Base-by-base conservation (phyloP, 2,329 filamentous ascomycete species). In the Ophiostoma australiae region DNA sequence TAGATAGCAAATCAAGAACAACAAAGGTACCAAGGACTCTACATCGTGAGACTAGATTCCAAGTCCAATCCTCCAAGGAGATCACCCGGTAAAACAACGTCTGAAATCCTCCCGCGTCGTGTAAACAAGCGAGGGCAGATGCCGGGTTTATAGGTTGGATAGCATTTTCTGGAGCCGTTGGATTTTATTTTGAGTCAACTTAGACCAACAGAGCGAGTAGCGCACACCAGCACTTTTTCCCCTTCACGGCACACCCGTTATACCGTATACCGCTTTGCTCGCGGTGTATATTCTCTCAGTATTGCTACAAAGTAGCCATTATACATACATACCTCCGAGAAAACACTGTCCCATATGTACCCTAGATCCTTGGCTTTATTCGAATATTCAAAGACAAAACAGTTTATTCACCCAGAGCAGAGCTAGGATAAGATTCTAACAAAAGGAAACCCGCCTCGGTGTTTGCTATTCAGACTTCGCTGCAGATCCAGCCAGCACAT, bases 31-130 rank as follows among this genome's bases (percentile, higher is more conserved):
- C 44, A 48, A 48, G 44, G 17, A 48, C 44, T 48, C 44, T 48
- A 17, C 44, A 48, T 48, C 44, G 44, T 48, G 44, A 48, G 20
- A 48, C 44, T 48, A 58, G 23, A 27, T 58, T n/a, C 7, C 52
- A 58, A 27, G n/a, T 27, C 23, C 52, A 27, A 13, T 58, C 11
- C 52, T n/a, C 52, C 52, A 27, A 58, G 52, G 27, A 58, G 52
- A 58, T 58, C 52, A 58, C 52, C n/a, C 52, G 52, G 23, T n/a
- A 58, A 58, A 58, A n/a, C 23, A n/a, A 63, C 58, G 58, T 63
- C 58, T 63, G 17, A 27, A 63, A 63, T 63, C 58, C 27, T 63
- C 8, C 58, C 58, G 58, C 27, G 33, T 63, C 13, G 27, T 35
- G 20, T 55, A 23, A 23, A 33, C 58, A 63, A 20, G 58, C 58